phyloP scores from a whole-genome alignment of 208 protist species.

The Porcisia deanei region DNA sequence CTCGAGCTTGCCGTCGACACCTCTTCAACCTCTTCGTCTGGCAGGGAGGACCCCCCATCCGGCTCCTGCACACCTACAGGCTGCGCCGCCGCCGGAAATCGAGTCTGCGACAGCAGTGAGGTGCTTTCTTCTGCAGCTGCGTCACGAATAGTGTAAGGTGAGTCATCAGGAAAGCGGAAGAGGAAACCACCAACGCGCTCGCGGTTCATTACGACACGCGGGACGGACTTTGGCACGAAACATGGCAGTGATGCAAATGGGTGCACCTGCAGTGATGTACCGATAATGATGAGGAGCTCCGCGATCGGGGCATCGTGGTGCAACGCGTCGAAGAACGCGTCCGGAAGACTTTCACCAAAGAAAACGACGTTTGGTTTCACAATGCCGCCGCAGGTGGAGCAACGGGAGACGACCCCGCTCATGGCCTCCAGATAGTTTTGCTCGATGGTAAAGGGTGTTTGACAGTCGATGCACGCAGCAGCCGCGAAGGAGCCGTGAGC shows the following conservation, averaged over 20 bases:
- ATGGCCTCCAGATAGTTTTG: constrained; percentile 37
- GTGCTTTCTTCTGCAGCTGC: not conserved
- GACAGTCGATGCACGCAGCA: constrained; percentile 88
- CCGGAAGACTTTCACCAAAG: constrained; percentile 95
- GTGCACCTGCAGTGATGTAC: constrained; percentile 94
- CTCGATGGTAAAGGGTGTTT: constrained; percentile 45
- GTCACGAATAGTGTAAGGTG: not conserved
- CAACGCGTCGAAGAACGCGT: constrained; percentile 73
- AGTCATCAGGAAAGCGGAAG: constrained; percentile 75
- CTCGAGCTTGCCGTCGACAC: constrained; percentile 39
- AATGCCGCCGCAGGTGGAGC: constrained; percentile 62
- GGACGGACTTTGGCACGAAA: constrained; percentile 46
- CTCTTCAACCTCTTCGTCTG: not conserved
- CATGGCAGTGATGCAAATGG: constrained; percentile 91
- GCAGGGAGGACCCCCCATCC: not conserved
- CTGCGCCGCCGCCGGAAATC: not conserved
- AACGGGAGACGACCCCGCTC: constrained; percentile 60
- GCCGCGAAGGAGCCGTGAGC: constrained; percentile 95
- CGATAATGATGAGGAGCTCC: constrained; percentile 94
- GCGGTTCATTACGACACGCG: constrained; percentile 93
- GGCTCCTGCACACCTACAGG: not conserved
- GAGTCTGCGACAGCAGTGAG: not conserved
- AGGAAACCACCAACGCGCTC: constrained; percentile 72
- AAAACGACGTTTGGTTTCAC: constrained; percentile 97
- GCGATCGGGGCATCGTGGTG: constrained; percentile 69